phyloP scores from a whole-genome alignment of 352 stramenopile species.

The Globisporangium nagaii region DNA sequence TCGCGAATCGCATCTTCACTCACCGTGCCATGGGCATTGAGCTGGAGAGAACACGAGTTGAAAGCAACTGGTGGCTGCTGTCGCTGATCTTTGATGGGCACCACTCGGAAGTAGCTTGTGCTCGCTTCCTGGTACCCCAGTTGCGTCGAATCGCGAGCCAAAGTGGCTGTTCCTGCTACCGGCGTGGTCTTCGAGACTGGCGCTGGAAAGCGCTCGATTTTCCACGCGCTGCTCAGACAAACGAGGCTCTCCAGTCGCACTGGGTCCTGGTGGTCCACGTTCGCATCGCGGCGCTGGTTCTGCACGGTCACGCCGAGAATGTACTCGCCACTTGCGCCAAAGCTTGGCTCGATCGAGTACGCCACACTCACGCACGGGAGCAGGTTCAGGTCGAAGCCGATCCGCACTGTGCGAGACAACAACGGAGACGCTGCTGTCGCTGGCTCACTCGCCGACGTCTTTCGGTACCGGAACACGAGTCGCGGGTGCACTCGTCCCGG shows the following conservation, averaged over 20 bases:
- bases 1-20: constrained; percentile 13
- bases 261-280: constrained; percentile 13
- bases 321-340: constrained; percentile 55
- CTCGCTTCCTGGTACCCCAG: constrained; percentile 69
- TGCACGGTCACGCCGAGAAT: constrained; percentile 65
- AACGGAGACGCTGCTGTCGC: constrained; percentile 8
- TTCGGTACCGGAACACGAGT: constrained; percentile 68
- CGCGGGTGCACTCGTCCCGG: constrained; percentile 39
- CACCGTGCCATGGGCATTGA: constrained; percentile 8
- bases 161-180: neutral
- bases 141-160: constrained; percentile 25
- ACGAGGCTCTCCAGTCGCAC: constrained; percentile 52
- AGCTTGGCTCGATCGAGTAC: constrained; percentile 70
- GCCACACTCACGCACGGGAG: constrained; percentile 53
- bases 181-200: constrained; percentile 1
- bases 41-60: constrained; percentile 16
- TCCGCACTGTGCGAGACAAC: constrained; percentile 35
- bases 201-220: constrained; percentile 34
- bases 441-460: constrained; percentile 12
- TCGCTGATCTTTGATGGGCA: constrained; percentile 11
- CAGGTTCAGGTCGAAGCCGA: constrained; percentile 57
- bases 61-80: neutral
- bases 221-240: constrained; percentile 64
- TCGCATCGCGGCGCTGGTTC: constrained; percentile 37
- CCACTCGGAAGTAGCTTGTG: constrained; percentile 75